Percentiles rank a stretch among this genome's conserved stretches.
phyloP scores from a whole-genome alignment of 208 protist genomes.

The Leptomonas seymouri region DNA sequence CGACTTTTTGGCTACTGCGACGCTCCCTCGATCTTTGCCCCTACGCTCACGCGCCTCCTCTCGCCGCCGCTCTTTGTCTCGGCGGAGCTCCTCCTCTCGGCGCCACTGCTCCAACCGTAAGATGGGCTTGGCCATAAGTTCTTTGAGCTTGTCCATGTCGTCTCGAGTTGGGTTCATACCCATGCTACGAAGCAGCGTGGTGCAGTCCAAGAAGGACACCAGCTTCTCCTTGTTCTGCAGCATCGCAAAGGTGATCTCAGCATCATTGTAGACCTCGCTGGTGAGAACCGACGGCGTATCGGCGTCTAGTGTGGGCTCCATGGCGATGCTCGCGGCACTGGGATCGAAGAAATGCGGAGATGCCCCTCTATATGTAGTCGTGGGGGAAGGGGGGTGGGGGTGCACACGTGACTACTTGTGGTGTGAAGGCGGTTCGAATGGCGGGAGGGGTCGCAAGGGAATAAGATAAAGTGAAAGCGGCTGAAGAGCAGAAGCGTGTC shows the following conservation, averaged over 20 bases:
- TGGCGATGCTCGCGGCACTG: background rate
- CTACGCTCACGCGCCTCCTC: constrained; percentile 76
- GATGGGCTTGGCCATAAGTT: constrained; percentile 77
- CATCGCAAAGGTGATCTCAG: constrained; percentile 74
- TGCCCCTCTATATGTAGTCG: too few species aligned
- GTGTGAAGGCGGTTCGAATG: too few species aligned
- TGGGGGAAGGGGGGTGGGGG: too few species aligned
- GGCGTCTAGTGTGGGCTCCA: constrained; percentile 8
- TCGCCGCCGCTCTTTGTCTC: constrained; percentile 77
- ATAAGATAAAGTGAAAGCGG: too few species aligned
- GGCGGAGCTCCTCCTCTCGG: constrained; percentile 78
- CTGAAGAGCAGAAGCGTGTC: too few species aligned
- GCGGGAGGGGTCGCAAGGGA: too few species aligned
- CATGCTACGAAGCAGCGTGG: constrained; percentile 88
- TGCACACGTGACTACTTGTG: too few species aligned
- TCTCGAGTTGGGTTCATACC: constrained; percentile 88
- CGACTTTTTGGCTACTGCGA: constrained; percentile 37
- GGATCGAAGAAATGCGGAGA: too few species aligned
- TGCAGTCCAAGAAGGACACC: constrained; percentile 90
- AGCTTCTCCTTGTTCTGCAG: constrained; percentile 91
- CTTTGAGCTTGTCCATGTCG: constrained; percentile 85
- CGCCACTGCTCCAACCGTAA: constrained; percentile 83
- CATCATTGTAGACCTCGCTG: constrained; percentile 90
- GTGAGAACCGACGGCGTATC: constrained; percentile 77
- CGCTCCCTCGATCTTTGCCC: constrained; percentile 24